Percentiles rank a stretch among this genome's conserved stretches.
Evolutionary conservation across 225 moss, liverwort and hornwort genomes (phyloP).

Genomic region (Anthoceros angustus): DNA sequence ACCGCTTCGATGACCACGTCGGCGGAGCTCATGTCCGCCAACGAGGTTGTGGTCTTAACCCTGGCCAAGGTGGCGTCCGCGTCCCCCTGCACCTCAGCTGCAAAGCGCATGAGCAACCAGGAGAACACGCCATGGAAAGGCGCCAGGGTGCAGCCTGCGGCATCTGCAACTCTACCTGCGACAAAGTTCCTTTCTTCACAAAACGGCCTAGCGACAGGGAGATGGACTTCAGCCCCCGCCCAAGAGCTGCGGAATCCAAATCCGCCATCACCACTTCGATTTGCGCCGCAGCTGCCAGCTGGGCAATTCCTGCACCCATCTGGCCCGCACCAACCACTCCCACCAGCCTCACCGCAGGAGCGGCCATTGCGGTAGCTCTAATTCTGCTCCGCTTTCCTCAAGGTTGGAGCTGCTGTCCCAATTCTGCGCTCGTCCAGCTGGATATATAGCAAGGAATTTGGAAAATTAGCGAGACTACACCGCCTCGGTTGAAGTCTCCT

Average conservation of each 20-base stretch:
- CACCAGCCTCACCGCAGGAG: conserved; percentile 36
- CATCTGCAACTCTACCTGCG: conserved; percentile 38
- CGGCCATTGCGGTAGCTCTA: conserved; percentile 24
- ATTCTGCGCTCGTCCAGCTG: no score
- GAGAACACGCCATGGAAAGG: neutral
- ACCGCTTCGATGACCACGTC: conserved; percentile 93
- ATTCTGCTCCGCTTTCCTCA: neutral
- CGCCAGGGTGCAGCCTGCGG: neutral
- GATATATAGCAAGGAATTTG: no score
- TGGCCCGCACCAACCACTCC: conserved; percentile 99
- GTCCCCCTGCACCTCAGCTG: conserved; percentile 36
- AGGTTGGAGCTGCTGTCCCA: no score
- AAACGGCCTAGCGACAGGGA: conserved; percentile 57
- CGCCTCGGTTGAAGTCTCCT: no score
- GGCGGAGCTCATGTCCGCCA: conserved; percentile 61
- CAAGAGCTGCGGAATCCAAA: conserved; percentile 48
- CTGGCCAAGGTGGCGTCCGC: conserved; percentile 65
- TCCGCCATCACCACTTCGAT: conserved; percentile 71
- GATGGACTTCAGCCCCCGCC: conserved; percentile 66
- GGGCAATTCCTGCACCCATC: conserved; percentile 92
- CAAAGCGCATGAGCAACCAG: neutral
- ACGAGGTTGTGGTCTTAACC: conserved; percentile 44
- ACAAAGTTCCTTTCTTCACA: conserved; percentile 58
- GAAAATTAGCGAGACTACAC: no score
- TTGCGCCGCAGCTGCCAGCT: conserved; percentile 61